Conservation (phyloP, 352 stramenopile species). For the Phytopythium helicoides region DNA sequence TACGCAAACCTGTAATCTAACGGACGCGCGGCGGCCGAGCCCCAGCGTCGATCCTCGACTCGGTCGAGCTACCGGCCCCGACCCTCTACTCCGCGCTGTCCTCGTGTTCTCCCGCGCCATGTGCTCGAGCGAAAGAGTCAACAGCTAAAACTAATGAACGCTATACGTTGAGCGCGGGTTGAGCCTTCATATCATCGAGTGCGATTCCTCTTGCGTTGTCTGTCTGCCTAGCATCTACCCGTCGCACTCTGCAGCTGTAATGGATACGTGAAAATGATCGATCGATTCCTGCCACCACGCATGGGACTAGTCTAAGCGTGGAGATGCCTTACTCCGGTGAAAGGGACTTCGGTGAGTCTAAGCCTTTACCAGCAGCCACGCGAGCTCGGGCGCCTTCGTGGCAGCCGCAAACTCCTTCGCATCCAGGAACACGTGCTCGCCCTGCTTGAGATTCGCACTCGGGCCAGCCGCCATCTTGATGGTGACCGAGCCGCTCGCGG, state of each 20-base stretch:
- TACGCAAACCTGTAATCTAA: slow-evolving; percentile 2
- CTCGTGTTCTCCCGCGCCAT: neutral
- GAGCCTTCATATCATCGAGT: slow-evolving; percentile 3
- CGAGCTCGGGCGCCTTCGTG: slow-evolving; percentile 31
- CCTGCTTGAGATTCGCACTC: slow-evolving; percentile 44
- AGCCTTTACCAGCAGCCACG: slow-evolving; percentile 41
- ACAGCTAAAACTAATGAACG: slow-evolving; percentile 2
- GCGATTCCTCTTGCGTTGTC: neutral
- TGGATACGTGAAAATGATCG: no score
- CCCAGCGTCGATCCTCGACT: neutral
- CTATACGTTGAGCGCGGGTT: slow-evolving; percentile 4
- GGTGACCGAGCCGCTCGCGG: slow-evolving; percentile 27
- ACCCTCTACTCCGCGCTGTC: neutral
- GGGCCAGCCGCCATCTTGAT: slow-evolving; percentile 41
- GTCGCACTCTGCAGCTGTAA: neutral
- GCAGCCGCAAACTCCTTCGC: slow-evolving; percentile 60
- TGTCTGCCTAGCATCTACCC: neutral
- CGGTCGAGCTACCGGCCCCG: neutral
- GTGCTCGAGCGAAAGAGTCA: slow-evolving; percentile 2
- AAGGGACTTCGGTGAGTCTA: no score
- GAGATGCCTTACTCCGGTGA: no score
- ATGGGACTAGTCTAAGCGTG: neutral
- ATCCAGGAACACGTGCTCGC: slow-evolving; percentile 73
- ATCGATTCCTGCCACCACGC: no score
- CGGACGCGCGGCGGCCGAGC: neutral